A percentile compares a stretch with the other conserved stretches of the same genome.
phyloP scores from a whole-genome alignment of 2,329 filamentous ascomycete genomes.

The Sordariomycetes sp. region DNA sequence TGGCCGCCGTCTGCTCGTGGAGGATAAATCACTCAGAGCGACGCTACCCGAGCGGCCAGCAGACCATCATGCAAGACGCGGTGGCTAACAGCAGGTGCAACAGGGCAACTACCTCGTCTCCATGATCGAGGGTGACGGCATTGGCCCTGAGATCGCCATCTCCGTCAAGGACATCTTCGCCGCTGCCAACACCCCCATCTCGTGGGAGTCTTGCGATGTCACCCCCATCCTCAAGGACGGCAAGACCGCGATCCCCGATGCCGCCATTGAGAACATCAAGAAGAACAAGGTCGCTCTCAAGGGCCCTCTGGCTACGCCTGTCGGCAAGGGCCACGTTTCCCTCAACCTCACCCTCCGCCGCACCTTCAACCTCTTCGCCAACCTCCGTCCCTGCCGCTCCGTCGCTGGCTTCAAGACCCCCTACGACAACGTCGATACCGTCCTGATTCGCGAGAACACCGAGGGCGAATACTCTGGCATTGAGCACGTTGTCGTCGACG shows the following conservation, averaged over 20 bases:
- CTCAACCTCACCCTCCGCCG: constrained; percentile 97
- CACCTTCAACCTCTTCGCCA: constrained; percentile 99
- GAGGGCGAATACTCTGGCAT: constrained; percentile 99
- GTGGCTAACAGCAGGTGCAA: constrained; percentile 10
- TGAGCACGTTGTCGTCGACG: constrained; percentile 95
- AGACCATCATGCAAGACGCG: no score
- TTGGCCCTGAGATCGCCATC: constrained; percentile 94
- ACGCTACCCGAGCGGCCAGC: no score
- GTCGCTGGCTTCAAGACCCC: constrained; percentile 97
- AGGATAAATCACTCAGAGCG: constrained; percentile 30
- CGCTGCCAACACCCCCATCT: constrained; percentile 84
- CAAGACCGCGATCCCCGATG: constrained; percentile 89
- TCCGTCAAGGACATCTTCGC: constrained; percentile 98
- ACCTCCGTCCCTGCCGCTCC: constrained; percentile 94
- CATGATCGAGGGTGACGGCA: constrained; percentile 97
- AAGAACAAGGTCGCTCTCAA: constrained; percentile 97
- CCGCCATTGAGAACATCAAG: constrained; percentile 85
- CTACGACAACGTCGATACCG: constrained; percentile 93
- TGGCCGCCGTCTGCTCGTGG: no score
- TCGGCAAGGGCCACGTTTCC: constrained; percentile 98
- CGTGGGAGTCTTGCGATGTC: constrained; percentile 96
- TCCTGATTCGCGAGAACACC: constrained; percentile 98
- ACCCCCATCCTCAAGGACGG: constrained; percentile 89
- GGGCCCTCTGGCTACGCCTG: constrained; percentile 91
- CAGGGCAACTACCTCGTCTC: constrained; percentile 94